Base-by-base conservation (phyloP, 2,329 filamentous ascomycete species). In the Penicillium paneum region DNA sequence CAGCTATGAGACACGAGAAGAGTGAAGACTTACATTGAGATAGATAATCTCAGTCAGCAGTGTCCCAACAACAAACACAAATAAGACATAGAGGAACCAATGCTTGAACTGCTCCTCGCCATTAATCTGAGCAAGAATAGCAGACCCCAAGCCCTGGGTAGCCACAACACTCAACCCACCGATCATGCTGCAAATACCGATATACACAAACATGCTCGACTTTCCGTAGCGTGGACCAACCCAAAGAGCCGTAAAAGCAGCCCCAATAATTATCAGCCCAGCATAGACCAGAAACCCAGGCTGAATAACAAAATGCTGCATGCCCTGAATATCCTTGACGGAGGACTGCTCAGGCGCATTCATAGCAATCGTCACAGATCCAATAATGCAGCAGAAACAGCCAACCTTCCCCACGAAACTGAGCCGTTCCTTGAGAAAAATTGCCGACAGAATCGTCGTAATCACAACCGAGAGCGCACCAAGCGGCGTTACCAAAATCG, bases 191-290 rank as follows among this genome's bases (percentile, higher is more conserved):
- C 94, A 99, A 64, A 99, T 93, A 64, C 88, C 92, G 63, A 99
- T 85, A 75, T 99, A 97, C 32, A 97, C 91, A 72, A 99, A 81
- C 94, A 99, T 97, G 68, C 89, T 93, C 81, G 91, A 93, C 77
- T 96, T 97, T 45, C 92, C 94, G 71, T 93, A 99, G 66, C 88
- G 83, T 15, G 94, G 94, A 0, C 85, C 94, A 39, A 84, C 86
- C 81, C 87, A 97, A 44, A 94, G 75, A 0, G 91, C 91, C 34
- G 89, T 84, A 58, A 91, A 82, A 11, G 78, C 65, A 55, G 85
- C 88, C 0, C 86, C 90, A 24, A 94, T 68, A 34, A 97, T 82
- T 60, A 97, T 82, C 43, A 97, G 81, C 32, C 92, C 93, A 0
- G 90, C 83, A 70, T 94, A 99, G 41, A 81, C 82, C 60, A 97